Percentiles rank a stretch among this genome's conserved stretches.
These are phyloP conservation scores for Dryas alaskensis DNA, from an alignment of 306 rosid genomes.

Conservation along the genomic window DNA sequence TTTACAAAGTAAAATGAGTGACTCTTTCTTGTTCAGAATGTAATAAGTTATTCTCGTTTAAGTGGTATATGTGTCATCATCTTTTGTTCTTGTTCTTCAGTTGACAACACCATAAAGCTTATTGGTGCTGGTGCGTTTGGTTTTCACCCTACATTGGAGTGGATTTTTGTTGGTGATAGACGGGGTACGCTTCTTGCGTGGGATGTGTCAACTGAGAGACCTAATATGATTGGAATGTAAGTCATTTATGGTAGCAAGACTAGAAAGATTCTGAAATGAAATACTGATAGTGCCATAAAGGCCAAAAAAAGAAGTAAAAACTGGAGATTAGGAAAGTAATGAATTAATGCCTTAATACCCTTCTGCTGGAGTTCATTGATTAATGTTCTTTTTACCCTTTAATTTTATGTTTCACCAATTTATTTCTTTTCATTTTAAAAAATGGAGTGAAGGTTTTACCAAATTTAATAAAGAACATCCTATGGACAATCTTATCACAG, in stretches of 20 bases:
- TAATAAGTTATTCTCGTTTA: constrained; percentile 17
- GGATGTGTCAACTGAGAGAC: constrained; percentile 96
- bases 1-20: constrained; percentile 69
- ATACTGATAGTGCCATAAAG: constrained; percentile 2
- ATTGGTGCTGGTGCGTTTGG: constrained; percentile 95
- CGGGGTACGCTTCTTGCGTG: constrained; percentile 94
- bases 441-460: not conserved
- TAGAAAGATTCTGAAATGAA: not conserved
- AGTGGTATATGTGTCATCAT: constrained; percentile 16
- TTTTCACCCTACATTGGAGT: constrained; percentile 96
- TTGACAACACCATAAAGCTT: constrained; percentile 89
- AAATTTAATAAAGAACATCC: not conserved
- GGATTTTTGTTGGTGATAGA: constrained; percentile 98
- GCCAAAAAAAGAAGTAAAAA: not conserved
- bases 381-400: not conserved
- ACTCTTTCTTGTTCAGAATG: constrained; percentile 30
- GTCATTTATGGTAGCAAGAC: constrained; percentile 39
- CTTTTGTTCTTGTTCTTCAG: constrained; percentile 43
- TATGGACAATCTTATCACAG: not conserved
- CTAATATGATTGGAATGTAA: constrained; percentile 98
- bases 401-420: not conserved
- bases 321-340: not conserved
- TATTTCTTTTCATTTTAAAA: not conserved
- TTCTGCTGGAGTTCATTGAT: not conserved
- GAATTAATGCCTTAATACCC: not conserved